These are phyloP conservation scores for Suillus hirtellus DNA, from an alignment of 768 basidiomycete species.

Conservation along the genomic window DNA sequence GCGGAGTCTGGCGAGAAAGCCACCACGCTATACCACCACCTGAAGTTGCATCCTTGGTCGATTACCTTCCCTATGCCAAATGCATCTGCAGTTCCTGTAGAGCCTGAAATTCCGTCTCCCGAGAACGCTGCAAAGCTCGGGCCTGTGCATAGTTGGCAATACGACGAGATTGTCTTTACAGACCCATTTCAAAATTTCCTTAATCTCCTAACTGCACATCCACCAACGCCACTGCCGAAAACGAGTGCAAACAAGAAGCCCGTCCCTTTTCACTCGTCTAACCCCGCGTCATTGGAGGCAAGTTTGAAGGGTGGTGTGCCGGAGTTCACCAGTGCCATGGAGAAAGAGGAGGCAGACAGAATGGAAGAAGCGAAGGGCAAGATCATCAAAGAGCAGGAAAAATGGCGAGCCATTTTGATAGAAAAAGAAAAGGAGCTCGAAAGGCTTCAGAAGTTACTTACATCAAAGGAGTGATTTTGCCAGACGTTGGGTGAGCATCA, in stretches of 20 bases:
- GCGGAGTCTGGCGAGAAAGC: conserved; percentile 91
- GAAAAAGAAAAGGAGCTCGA: conserved; percentile 85
- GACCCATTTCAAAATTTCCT: conserved; percentile 91
- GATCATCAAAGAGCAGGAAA: conserved; percentile 75
- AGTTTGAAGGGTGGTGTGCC: conserved; percentile 65
- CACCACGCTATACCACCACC: conserved; percentile 84
- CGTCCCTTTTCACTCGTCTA: conserved; percentile 71
- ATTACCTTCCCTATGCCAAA: conserved; percentile 30
- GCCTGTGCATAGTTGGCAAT: conserved; percentile 96
- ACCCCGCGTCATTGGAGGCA: conserved; percentile 60
- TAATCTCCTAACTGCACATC: conserved; percentile 73
- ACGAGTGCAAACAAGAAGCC: conserved; percentile 44
- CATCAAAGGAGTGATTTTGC: conserved; percentile 18
- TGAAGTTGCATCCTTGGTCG: conserved; percentile 93
- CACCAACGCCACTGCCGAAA: conserved; percentile 80
- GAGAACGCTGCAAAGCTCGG: conserved; percentile 67
- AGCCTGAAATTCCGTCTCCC: conserved; percentile 66
- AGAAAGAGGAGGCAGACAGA: conserved; percentile 80
- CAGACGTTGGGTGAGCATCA: not conserved
- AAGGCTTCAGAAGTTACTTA: conserved; percentile 54
- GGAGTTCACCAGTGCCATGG: conserved; percentile 86
- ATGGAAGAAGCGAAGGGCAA: conserved; percentile 74
- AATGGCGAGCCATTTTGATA: conserved; percentile 62
- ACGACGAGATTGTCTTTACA: conserved; percentile 96
- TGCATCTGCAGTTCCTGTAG: conserved; percentile 34